Evolutionary conservation across 495 filamentous ascomycete species (phyloP).

Genomic region (Xylona heveae): DNA sequence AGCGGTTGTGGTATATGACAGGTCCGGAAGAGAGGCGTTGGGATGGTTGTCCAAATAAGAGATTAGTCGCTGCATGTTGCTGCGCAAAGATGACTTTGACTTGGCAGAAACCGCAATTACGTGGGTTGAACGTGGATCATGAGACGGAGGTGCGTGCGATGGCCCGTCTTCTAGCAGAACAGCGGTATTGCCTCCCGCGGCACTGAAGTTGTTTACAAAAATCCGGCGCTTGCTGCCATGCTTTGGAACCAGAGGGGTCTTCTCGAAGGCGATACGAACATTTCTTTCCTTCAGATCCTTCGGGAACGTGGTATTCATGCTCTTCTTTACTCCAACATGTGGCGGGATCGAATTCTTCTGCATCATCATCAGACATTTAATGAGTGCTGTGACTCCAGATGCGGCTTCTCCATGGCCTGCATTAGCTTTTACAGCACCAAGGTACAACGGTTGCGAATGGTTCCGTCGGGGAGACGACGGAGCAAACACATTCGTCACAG

Average conservation of each 20-base stretch:
- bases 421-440: slow-evolving; percentile 15
- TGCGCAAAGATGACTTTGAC: slow-evolving; percentile 10
- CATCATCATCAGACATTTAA: slow-evolving; percentile 19
- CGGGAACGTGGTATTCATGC: slow-evolving; percentile 11
- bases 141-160: slow-evolving; percentile 11
- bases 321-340: slow-evolving; percentile 12
- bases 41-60: slow-evolving; percentile 30
- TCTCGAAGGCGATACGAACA: slow-evolving; percentile 9
- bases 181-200: slow-evolving; percentile 45
- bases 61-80: slow-evolving; percentile 11
- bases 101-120: slow-evolving; percentile 37
- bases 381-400: slow-evolving; percentile 14
- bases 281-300: slow-evolving; percentile 10
- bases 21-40: slow-evolving; percentile 17
- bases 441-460: slow-evolving; percentile 8
- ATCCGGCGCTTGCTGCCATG: slow-evolving; percentile 20
- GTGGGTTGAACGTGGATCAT: slow-evolving; percentile 29
- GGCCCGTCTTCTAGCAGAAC: slow-evolving; percentile 37
- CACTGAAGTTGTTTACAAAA: slow-evolving; percentile 53
- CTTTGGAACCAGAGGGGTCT: slow-evolving; percentile 4
- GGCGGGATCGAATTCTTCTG: slow-evolving; percentile 17
- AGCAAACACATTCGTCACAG: slow-evolving; percentile 13
- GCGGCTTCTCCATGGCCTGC: slow-evolving; percentile 16
- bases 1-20: slow-evolving; percentile 22
- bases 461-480: neutral